Base-by-base conservation (phyloP, 768 basidiomycete genomes). In the Phlegmacium glaucopus region DNA sequence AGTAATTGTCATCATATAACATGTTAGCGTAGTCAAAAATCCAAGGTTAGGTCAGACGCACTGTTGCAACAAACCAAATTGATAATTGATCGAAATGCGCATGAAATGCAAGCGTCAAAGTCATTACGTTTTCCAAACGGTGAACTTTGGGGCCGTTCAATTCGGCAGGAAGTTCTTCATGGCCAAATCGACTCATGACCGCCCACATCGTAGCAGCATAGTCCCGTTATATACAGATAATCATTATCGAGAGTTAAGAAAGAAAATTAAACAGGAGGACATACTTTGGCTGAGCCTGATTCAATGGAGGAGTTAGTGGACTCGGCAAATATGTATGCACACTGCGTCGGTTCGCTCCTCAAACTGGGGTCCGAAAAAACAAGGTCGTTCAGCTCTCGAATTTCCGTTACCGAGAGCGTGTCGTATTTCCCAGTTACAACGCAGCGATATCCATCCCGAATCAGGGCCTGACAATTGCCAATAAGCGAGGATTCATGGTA, bases 371-470 rank as follows among this genome's bases (percentile, higher is more conserved):
- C 45, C 38, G n/a, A n/a, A n/a, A n/a, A n/a, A 16, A 32, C 11
- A 16, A 39, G 9, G 44, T 46, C 35, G 28, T 37, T 10, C n/a
- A 57, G 30, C 49, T 61, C 61, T 44, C 39, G 10, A 17, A 45
- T 44, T 13, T 29, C 35, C 16, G 13, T 17, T 44, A 53, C 25
- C 6, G 45, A 47, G 17, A 22, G 16, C 4, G 8, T n/a, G 39
- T 71, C 68, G 40, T 60, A 52, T 16, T 29, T 16, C 40, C 61
- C 63, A 11, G 64, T 62, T 5, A 70, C 48, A 9, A 68, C 52
- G 46, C 71, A 73, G 39, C 56, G 62, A 54, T 50, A 67, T 4
- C 55, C 59, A 47, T 73, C 70, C 22, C 71, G 65, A 35, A 63
- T 44, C 15, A 71, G 56, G 39, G 72, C 68, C 70, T 69, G 44